These are phyloP conservation scores for Tilletiopsis washingtonensis DNA, from an alignment of 1,284 basidiomycete genomes.

Conservation along the genomic window DNA sequence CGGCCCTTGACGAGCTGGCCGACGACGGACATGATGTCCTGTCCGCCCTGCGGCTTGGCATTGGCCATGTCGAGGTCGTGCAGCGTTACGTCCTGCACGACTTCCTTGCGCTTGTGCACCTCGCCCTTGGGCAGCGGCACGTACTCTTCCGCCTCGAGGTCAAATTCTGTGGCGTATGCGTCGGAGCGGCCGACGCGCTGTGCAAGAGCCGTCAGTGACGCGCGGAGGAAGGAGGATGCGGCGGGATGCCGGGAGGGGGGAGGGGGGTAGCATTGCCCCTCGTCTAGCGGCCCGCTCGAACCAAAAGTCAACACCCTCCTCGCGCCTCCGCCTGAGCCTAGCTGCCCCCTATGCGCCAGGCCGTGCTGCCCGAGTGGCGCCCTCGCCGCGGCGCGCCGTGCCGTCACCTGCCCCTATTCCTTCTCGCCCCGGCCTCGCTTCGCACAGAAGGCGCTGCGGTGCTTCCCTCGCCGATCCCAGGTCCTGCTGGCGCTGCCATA, in stretches of 20 bases:
- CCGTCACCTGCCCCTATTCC: too few relatives aligned
- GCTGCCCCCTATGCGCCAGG: too few relatives aligned
- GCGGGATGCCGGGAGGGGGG: not conserved
- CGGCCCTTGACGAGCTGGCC: conserved; percentile 90
- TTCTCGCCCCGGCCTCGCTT: too few relatives aligned
- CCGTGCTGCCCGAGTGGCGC: too few relatives aligned
- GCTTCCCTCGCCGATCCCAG: too few relatives aligned
- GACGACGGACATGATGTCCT: conserved; percentile 99
- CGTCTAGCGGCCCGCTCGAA: too few relatives aligned
- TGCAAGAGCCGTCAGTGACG: not conserved
- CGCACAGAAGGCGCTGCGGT: too few relatives aligned
- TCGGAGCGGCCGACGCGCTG: conserved; percentile 92
- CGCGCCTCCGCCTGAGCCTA: not conserved
- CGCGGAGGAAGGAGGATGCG: too few relatives aligned
- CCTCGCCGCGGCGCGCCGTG: too few relatives aligned
- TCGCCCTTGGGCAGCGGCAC: conserved; percentile 96
- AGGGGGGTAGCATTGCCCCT: too few relatives aligned
- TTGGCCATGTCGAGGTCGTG: conserved; percentile 96
- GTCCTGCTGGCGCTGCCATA: too few relatives aligned
- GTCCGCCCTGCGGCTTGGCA: conserved; percentile 82
- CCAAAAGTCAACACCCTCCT: not conserved
- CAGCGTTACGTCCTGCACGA: conserved; percentile 93
- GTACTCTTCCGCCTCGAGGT: conserved; percentile 95
- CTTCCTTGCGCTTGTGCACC: conserved; percentile 93
- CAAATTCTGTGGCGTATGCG: conserved; percentile 96